Percentiles rank a stretch among this genome's conserved stretches.
Evolutionary conservation across 768 basidiomycete species (phyloP).

Genomic region (Collybiopsis luxurians): DNA sequence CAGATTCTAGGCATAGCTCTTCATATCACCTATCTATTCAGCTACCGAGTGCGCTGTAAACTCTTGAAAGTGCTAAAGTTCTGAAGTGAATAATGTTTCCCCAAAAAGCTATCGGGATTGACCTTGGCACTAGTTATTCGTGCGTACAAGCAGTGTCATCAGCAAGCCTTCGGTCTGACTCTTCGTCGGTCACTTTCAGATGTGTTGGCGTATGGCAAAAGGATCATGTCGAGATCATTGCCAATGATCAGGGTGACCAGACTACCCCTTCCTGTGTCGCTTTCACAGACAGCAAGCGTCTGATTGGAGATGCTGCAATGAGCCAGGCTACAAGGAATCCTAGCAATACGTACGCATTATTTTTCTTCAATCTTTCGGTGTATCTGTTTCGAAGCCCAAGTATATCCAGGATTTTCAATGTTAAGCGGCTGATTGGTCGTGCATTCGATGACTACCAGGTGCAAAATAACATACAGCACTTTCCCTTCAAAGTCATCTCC

Average conservation of each 20-base stretch:
- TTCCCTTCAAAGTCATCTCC: conserved; percentile 79
- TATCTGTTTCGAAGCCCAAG: not conserved
- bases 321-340: conserved; percentile 97
- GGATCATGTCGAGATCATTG: conserved; percentile 90
- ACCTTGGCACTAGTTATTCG: conserved; percentile 92
- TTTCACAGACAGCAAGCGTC: conserved; percentile 96
- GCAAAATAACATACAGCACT: conserved; percentile 83
- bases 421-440: conserved; percentile 93
- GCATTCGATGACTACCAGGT: conserved; percentile 93
- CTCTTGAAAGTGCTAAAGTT: too few species aligned
- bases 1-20: too few species aligned
- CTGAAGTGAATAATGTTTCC: conserved; percentile 11
- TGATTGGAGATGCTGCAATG: conserved; percentile 94
- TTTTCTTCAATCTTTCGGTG: not conserved
- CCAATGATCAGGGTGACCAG: conserved; percentile 96
- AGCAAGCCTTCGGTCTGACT: conserved; percentile 52
- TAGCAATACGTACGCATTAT: conserved; percentile 65
- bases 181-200: not conserved
- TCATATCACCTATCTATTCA: too few species aligned
- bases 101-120: conserved; percentile 80
- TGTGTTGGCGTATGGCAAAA: conserved; percentile 94
- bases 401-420: conserved; percentile 71
- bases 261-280: conserved; percentile 99
- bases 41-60: too few species aligned
- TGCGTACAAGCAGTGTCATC: conserved; percentile 35